Base-by-base conservation (phyloP, 441 rosid genomes). In the Adansonia grandidieri region DNA sequence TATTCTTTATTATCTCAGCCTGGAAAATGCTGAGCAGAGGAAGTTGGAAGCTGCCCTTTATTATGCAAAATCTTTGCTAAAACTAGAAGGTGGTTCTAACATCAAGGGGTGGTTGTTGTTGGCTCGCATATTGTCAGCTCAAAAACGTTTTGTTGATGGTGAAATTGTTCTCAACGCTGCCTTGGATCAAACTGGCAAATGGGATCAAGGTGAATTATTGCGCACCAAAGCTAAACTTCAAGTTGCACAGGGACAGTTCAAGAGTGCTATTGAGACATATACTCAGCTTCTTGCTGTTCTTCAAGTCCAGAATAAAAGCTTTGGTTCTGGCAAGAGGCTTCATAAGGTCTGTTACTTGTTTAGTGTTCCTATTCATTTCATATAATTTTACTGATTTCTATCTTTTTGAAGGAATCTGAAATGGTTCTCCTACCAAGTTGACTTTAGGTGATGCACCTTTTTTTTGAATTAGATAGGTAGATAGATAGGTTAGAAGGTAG, bases 131-230 rank as follows among this genome's bases (percentile, higher is more conserved):
- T 87, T 92, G 80, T 92, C 98, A 0, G 97, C 97, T 50, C 93
- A 87, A 78, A 90, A 90, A 76, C 87, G 84, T 76, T 92, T 84
- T 79, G 72, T 76, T 28, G 93, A 90, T 70, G 96, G 95, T 1
- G 98, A 92, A 85, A 86, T 84, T 5, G 80, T 90, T 8, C 80
- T 90, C 48, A 83, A 74, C 66, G 92, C 91, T 5, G 95, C 96
- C 9, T 79, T 94, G 83, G 93, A 91, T 54, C 92, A 92, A 85
- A 90, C 93, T 62, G 92, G 89, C 72, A 90, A 89, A 79, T 94
- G 97, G 97, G 96, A 92, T 62, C 97, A 94, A 42, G 95, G 91
- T 83, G 94, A 90, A 78, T 82, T 94, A 64, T 84, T 92, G 88
- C 89, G 92, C 82, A 85, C 91, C 74, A 91, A 86, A 80, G 97